Percentiles rank a stretch among this genome's conserved stretches.
These are phyloP conservation scores for Pleodorina starrii DNA, from an alignment of 139 green algal species.

Conservation along the genomic window DNA sequence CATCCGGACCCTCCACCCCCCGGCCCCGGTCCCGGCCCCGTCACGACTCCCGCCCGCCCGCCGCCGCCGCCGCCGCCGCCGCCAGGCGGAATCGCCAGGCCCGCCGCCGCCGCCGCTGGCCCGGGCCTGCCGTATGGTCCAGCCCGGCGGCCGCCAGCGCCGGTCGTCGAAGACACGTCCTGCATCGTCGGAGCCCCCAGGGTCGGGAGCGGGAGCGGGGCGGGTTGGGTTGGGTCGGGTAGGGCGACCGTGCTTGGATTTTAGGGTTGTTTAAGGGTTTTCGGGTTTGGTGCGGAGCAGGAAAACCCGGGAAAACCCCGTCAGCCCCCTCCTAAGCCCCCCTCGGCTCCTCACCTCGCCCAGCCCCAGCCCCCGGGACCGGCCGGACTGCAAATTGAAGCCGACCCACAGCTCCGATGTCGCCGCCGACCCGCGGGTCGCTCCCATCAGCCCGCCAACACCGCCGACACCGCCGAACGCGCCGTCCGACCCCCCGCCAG, in stretches of 20 bases:
- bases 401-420: constrained; percentile 7
- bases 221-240: no score
- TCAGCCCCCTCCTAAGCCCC: not conserved
- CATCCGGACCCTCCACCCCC: not conserved
- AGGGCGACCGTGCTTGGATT: no score
- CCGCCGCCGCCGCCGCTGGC: no score
- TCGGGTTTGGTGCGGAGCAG: no score
- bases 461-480: not conserved
- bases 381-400: not conserved
- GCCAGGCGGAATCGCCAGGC: not conserved
- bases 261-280: no score
- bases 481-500: not conserved
- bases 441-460: not conserved
- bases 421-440: not conserved
- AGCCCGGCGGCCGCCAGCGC: not conserved
- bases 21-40: no score
- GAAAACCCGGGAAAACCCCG: not conserved
- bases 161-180: no score
- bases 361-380: not conserved
- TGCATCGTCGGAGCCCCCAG: no score
- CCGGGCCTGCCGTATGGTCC: not conserved
- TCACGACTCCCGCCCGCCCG: not conserved
- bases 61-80: not conserved
- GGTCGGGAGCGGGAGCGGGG: no score
- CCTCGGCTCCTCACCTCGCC: not conserved